Evolutionary conservation across 768 basidiomycete genomes (phyloP), one percentile per base, ranked within the genome.

Genomic region (Favolaschia claudopus): DNA sequence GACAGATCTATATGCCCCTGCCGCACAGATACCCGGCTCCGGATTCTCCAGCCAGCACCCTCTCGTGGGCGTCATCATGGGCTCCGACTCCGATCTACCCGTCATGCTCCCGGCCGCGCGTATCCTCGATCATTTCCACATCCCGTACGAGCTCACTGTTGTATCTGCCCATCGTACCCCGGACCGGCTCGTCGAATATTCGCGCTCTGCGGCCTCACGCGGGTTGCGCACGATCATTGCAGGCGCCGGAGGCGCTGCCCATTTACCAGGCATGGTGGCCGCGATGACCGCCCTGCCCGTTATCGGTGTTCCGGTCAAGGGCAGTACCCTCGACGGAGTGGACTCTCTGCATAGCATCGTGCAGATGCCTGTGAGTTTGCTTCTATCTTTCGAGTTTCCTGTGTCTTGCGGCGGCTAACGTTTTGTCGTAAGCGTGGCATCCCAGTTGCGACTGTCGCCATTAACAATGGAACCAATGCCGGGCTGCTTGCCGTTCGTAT

Each of bases 261-360:
- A 99, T 77, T 77, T 99, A 2, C 97, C 97, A 0, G 97, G 97
- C 0, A 99, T 99, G 97, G 94, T 98, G 1, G 97, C 96, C 5
- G 89, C 93, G 19, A 88, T 97, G 89, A 96, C 95, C 0, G 80
- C 88, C 2, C 72, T 99, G 48, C 96, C 97, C 0, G 94, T 99
- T 0, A 86, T 99, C 29, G 96, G 97, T 13, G 97, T 99, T 0
- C 97, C 97, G 2, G 97, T 99, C 54, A 97, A 95, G 71, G 96
- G 93, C 12, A 95, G 93, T 71, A 83, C 88, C 0, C 80, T 99
- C 13, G 96, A 97, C 71, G 97, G 97, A 0, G 94, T 99, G 1
- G 97, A 99, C 75, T 95, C 94, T n/a, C 74, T 99, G 67, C 88
- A 97, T 69, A 95, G 92, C 71, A 99, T 99, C 64, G 95, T 99